These are phyloP conservation scores for Ballota nigra DNA, from an alignment of 257 asterid species.

Conservation along the genomic window DNA sequence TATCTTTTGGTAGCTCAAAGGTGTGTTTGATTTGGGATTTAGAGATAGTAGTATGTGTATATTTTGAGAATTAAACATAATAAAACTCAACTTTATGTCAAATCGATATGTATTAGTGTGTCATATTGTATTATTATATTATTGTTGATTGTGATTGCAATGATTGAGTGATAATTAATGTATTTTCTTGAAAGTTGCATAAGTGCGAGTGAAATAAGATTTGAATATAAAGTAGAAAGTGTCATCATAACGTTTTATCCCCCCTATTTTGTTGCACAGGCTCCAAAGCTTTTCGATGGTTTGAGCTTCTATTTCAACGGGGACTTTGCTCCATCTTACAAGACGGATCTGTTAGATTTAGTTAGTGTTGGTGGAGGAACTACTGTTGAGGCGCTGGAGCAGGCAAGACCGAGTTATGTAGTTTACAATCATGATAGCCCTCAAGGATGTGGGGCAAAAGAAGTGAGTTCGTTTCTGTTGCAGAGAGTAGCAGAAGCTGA, in stretches of 20 bases:
- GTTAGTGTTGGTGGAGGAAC: conserved; percentile 71
- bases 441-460: conserved; percentile 33
- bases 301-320: conserved; percentile 57
- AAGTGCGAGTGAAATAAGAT: too few species aligned
- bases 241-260: background rate
- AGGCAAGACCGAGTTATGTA: conserved; percentile 30
- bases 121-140: too few species aligned
- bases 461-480: conserved; percentile 29
- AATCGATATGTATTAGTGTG: too few species aligned
- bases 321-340: conserved; percentile 60
- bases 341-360: conserved; percentile 56
- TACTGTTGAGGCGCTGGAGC: conserved; percentile 41
- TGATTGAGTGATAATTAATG: too few species aligned
- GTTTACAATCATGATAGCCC: conserved; percentile 53
- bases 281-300: conserved; percentile 67
- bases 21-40: too few species aligned
- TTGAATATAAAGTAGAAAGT: background rate
- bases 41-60: too few species aligned
- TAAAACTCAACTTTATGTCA: too few species aligned
- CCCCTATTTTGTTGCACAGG: conserved; percentile 39
- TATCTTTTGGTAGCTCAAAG: background rate
- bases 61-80: too few species aligned
- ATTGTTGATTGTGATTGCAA: too few species aligned
- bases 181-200: too few species aligned
- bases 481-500: conserved; percentile 49